A percentile compares a stretch with the other conserved stretches of the same genome.
These are phyloP conservation scores for Aspergillus heteromorphus DNA, from an alignment of 495 filamentous ascomycete genomes.

Conservation along the genomic window DNA sequence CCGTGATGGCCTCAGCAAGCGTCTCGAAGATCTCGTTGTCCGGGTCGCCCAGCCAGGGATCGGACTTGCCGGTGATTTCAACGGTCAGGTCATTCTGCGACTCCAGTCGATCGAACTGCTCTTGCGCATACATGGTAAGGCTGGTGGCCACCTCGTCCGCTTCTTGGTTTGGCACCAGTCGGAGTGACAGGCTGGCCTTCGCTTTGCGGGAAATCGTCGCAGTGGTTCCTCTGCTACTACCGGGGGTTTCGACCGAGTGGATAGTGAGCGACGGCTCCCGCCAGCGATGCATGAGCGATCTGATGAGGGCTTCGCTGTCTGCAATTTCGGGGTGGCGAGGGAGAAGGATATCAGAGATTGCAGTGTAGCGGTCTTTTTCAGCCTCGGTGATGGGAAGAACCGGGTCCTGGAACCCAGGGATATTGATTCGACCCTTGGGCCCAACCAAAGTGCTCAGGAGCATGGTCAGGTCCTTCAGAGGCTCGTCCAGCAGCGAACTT, in stretches of 20 bases:
- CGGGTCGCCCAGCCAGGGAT: conserved; percentile 93
- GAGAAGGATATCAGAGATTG: conserved; percentile 72
- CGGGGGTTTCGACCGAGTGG: conserved; percentile 77
- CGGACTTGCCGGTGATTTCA: conserved; percentile 83
- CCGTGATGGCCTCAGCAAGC: conserved; percentile 77
- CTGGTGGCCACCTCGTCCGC: conserved; percentile 63
- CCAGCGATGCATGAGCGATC: conserved; percentile 86
- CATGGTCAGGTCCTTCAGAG: conserved; percentile 81
- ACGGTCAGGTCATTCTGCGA: conserved; percentile 78
- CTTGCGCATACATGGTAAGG: conserved; percentile 59
- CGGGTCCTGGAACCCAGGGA: conserved; percentile 79
- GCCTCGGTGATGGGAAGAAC: conserved; percentile 69
- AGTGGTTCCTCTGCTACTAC: conserved; percentile 53
- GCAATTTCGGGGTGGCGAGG: conserved; percentile 62
- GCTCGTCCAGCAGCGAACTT: conserved; percentile 79
- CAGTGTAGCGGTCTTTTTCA: conserved; percentile 76
- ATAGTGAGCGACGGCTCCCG: conserved; percentile 92
- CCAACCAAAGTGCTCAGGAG: conserved; percentile 74
- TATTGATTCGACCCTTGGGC: conserved; percentile 48
- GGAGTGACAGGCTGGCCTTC: conserved; percentile 78
- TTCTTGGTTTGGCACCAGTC: conserved; percentile 89
- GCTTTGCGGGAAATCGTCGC: conserved; percentile 85
- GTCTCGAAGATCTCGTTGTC: conserved; percentile 87
- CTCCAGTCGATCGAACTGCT: conserved; percentile 66
- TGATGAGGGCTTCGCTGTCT: conserved; percentile 61